Percentiles rank a stretch among this genome's conserved stretches.
Evolutionary conservation across 2,329 filamentous ascomycete genomes (phyloP).

Genomic region (Pseudocercospora vitis): DNA sequence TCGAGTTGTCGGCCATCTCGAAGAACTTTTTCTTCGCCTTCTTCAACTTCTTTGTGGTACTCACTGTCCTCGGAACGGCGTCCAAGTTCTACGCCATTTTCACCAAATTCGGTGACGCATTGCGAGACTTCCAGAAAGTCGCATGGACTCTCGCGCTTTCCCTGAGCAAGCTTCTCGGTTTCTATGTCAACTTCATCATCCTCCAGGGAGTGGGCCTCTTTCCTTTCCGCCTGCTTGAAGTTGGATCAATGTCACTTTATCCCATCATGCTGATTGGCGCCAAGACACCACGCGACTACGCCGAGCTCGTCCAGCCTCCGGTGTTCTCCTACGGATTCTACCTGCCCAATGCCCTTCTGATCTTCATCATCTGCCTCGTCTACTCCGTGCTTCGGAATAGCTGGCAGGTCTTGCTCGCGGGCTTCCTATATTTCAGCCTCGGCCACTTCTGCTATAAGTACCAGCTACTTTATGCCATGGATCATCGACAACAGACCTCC

Average conservation of each 20-base stretch:
- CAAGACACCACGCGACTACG: conserved; percentile 85
- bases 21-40: conserved; percentile 99
- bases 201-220: conserved; percentile 92
- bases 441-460: conserved; percentile 95
- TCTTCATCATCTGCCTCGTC: conserved; percentile 93
- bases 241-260: conserved; percentile 81
- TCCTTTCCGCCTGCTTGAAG: conserved; percentile 85
- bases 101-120: conserved; percentile 65
- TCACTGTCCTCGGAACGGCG: conserved; percentile 81
- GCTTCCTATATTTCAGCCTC: conserved; percentile 76
- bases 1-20: conserved; percentile 90
- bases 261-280: conserved; percentile 76
- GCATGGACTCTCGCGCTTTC: conserved; percentile 73
- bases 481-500: conserved; percentile 90
- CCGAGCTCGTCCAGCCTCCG: conserved; percentile 76
- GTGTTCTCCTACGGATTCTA: conserved; percentile 96
- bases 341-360: conserved; percentile 83
- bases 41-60: conserved; percentile 97
- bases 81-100: conserved; percentile 64
- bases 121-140: conserved; percentile 77
- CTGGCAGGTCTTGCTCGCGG: conserved; percentile 77
- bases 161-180: conserved; percentile 71
- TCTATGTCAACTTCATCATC: conserved; percentile 93
- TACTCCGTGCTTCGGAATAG: conserved; percentile 84
- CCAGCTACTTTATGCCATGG: conserved; percentile 96